phyloP scores from a whole-genome alignment of 345 rosid genomes.

The Rubroshorea leprosula region DNA sequence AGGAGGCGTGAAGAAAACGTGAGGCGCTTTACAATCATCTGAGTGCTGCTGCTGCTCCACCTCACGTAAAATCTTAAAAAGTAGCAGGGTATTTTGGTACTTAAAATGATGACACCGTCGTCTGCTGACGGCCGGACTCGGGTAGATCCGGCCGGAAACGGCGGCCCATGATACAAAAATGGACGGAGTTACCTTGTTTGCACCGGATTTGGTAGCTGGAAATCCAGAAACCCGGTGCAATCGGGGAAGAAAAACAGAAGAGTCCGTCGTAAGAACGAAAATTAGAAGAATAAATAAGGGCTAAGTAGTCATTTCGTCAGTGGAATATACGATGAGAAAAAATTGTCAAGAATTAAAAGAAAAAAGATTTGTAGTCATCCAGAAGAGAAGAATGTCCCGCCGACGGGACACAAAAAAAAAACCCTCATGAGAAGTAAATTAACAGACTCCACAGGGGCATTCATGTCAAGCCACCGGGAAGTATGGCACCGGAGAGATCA shows the following conservation, averaged over 20 bases:
- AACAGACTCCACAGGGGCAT: slow-evolving; percentile 3
- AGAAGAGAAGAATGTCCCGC: slow-evolving; percentile 14
- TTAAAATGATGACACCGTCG: too few species aligned
- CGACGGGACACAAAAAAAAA: slow-evolving; percentile 14
- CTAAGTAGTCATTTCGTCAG: slow-evolving; percentile 12
- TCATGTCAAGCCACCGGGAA: slow-evolving; percentile 10
- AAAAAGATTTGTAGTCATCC: neutral
- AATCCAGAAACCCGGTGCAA: too few species aligned
- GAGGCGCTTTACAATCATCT: slow-evolving; percentile 21
- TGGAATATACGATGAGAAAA: neutral
- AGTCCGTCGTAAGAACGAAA: neutral
- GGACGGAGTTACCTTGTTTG: too few species aligned
- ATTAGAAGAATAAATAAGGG: slow-evolving; percentile 1
- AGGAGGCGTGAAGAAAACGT: slow-evolving; percentile 42
- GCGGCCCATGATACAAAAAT: too few species aligned
- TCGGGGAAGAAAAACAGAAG: neutral
- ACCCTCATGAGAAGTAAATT: slow-evolving; percentile 3
- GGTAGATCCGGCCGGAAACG: too few species aligned
- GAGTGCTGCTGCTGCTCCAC: slow-evolving; percentile 12
- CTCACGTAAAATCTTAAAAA: slow-evolving; percentile 11
- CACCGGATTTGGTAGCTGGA: neutral
- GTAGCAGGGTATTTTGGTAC: slow-evolving; percentile 16
- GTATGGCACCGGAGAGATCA: slow-evolving; percentile 5
- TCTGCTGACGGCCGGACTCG: too few species aligned
- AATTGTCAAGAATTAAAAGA: neutral